Evolutionary conservation across 805 yeast genomes (phyloP).

Genomic region (Ogataea allantospora): DNA sequence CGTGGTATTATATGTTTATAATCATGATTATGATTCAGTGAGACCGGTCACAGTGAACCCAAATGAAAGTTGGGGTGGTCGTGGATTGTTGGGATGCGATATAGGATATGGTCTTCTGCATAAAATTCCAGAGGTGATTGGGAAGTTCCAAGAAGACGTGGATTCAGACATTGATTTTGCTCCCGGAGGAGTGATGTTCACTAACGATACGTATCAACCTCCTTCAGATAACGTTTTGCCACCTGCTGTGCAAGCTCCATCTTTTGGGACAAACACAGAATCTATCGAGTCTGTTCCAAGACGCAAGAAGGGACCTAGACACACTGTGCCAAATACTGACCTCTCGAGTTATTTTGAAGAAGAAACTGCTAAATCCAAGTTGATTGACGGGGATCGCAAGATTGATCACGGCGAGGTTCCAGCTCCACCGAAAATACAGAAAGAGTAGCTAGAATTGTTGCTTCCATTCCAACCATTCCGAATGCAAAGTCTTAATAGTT

Average conservation of each 20-base stretch:
- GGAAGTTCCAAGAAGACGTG: slow-evolving; percentile 34
- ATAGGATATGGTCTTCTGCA: slow-evolving; percentile 92
- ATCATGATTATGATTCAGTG: slow-evolving; percentile 80
- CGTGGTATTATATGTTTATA: slow-evolving; percentile 70
- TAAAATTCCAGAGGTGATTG: slow-evolving; percentile 58
- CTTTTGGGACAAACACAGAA: slow-evolving; percentile 19
- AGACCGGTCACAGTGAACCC: slow-evolving; percentile 85
- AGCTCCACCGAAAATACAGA: slow-evolving; percentile 35
- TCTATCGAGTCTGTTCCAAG: slow-evolving; percentile 12
- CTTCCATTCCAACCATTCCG: slow-evolving; percentile 30
- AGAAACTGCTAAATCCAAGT: slow-evolving; percentile 41
- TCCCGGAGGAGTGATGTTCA: slow-evolving; percentile 28
- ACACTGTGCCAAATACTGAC: slow-evolving; percentile 24
- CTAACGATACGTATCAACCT: slow-evolving; percentile 2
- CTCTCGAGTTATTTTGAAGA: slow-evolving; percentile 40
- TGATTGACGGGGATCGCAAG: slow-evolving; percentile 35
- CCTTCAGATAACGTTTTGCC: slow-evolving; percentile 16
- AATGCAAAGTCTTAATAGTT: slow-evolving; percentile 13
- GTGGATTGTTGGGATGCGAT: slow-evolving; percentile 86
- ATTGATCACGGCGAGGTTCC: slow-evolving; percentile 28
- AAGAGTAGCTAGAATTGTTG: slow-evolving; percentile 6
- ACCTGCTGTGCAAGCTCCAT: slow-evolving; percentile 27
- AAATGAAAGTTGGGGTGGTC: slow-evolving; percentile 75
- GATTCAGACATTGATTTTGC: slow-evolving; percentile 22
- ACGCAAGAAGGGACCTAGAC: slow-evolving; percentile 17